Percentiles rank a stretch among this genome's conserved stretches.
These are phyloP conservation scores for Clavispora vitiphila DNA, from an alignment of 805 yeast genomes.

Conservation along the genomic window DNA sequence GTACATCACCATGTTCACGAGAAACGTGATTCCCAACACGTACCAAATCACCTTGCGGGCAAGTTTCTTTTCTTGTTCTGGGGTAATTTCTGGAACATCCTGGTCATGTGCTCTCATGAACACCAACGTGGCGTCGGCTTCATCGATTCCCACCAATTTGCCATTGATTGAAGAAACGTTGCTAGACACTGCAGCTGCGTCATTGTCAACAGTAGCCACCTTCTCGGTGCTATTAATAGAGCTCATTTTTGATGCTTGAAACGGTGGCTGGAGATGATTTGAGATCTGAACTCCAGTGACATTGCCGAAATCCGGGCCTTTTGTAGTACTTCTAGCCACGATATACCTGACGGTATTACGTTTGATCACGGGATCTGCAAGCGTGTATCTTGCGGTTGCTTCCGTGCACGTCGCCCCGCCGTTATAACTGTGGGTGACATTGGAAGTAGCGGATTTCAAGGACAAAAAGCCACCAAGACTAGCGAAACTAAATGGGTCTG, in stretches of 20 bases:
- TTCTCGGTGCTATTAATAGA: neutral
- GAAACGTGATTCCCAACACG: constrained; percentile 27
- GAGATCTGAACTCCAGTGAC: too few relatives aligned
- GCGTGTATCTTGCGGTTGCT: neutral
- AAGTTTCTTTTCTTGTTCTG: constrained; percentile 36
- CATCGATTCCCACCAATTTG: neutral
- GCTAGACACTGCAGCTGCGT: neutral
- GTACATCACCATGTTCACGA: constrained; percentile 36
- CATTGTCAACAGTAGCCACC: neutral
- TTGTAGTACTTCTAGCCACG: neutral
- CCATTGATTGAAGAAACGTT: neutral
- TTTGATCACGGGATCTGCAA: neutral
- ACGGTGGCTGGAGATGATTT: neutral
- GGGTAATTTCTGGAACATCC: constrained; percentile 34
- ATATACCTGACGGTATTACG: neutral
- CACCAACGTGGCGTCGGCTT: constrained; percentile 37
- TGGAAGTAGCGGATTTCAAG: too few relatives aligned
- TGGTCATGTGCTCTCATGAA: constrained; percentile 32
- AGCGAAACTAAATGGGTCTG: too few relatives aligned
- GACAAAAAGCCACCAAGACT: too few relatives aligned
- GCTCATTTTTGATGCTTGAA: neutral
- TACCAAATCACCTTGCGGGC: constrained; percentile 33
- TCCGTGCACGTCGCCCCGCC: too few relatives aligned
- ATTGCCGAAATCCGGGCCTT: too few relatives aligned
- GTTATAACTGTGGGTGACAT: too few relatives aligned